Conservation (phyloP, 148 eudicot genomes). For the Chenopodium formosanum region DNA sequence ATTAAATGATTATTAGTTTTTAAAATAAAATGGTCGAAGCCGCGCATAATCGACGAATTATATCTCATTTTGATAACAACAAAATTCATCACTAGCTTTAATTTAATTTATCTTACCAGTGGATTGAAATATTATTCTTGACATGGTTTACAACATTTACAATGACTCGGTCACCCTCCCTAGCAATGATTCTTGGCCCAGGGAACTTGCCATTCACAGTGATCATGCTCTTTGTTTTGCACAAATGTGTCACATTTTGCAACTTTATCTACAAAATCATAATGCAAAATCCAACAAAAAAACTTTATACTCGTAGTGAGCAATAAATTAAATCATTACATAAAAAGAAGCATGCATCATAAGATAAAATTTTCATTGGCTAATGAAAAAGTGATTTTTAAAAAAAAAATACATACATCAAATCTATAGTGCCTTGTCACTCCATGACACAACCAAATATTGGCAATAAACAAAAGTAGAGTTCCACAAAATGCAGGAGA, state of each 20-base stretch:
- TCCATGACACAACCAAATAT: conserved; percentile 25
- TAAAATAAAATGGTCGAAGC: too few species aligned
- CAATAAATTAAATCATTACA: neutral
- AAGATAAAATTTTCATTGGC: neutral
- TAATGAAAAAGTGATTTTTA: too few species aligned
- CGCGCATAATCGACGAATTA: neutral
- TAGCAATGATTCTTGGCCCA: conserved; percentile 53
- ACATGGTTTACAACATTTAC: conserved; percentile 55
- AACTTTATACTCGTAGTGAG: neutral
- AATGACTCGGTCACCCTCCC: conserved; percentile 60
- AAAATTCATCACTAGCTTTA: neutral
- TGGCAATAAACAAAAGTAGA: conserved; percentile 21
- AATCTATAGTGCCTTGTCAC: conserved; percentile 57
- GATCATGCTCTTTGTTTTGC: conserved; percentile 57
- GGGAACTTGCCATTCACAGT: conserved; percentile 69
- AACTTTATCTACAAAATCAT: conserved; percentile 39
- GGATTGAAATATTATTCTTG: conserved; percentile 55
- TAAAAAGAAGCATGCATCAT: neutral
- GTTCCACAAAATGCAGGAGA: conserved; percentile 18
- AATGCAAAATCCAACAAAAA: neutral
- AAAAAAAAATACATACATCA: conserved; percentile 36
- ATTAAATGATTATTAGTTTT: neutral
- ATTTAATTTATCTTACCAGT: conserved; percentile 40
- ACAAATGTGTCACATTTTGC: conserved; percentile 61
- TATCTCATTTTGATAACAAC: neutral